phyloP scores from a whole-genome alignment of 2,329 filamentous ascomycete species.

The Thelonectria discophora region DNA sequence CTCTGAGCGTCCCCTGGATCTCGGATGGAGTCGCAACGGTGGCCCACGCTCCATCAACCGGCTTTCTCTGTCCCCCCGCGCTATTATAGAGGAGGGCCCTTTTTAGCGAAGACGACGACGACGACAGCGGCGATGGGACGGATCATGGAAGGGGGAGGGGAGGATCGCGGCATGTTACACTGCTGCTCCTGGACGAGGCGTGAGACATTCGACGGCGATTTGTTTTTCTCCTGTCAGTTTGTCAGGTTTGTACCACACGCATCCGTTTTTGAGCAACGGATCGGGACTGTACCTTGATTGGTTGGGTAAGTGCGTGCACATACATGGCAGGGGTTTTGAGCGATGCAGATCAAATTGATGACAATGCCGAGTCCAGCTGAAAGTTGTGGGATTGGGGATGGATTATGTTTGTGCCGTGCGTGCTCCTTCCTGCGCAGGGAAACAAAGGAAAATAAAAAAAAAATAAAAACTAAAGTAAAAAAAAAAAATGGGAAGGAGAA shows the following conservation, averaged over 20 bases:
- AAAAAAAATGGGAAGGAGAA: not conserved
- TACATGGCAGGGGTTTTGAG: not conserved
- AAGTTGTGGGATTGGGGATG: slow-evolving; percentile 6
- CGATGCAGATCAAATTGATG: slow-evolving; percentile 35
- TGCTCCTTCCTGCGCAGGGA: slow-evolving; percentile 18
- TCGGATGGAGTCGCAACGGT: slow-evolving; percentile 33
- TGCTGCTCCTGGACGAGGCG: slow-evolving; percentile 3
- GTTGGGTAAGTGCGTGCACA: too few species aligned
- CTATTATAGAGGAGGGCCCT: slow-evolving; percentile 10
- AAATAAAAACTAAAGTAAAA: too few species aligned
- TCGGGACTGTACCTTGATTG: not conserved
- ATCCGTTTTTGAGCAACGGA: slow-evolving; percentile 3
- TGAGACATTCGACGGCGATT: not conserved
- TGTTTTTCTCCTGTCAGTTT: too few species aligned
- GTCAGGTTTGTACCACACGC: too few species aligned
- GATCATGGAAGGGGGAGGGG: not conserved
- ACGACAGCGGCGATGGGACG: not conserved
- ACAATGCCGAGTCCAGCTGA: slow-evolving; percentile 23
- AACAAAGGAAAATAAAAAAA: not conserved
- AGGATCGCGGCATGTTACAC: not conserved
- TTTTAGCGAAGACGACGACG: slow-evolving; percentile 17
- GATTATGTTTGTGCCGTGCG: slow-evolving; percentile 27
- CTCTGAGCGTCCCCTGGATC: slow-evolving; percentile 27
- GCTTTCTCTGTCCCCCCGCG: slow-evolving; percentile 11
- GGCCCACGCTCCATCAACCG: slow-evolving; percentile 22